Base-by-base conservation (phyloP, 2,329 filamentous ascomycete species). In the Aspergillus glaucus region DNA sequence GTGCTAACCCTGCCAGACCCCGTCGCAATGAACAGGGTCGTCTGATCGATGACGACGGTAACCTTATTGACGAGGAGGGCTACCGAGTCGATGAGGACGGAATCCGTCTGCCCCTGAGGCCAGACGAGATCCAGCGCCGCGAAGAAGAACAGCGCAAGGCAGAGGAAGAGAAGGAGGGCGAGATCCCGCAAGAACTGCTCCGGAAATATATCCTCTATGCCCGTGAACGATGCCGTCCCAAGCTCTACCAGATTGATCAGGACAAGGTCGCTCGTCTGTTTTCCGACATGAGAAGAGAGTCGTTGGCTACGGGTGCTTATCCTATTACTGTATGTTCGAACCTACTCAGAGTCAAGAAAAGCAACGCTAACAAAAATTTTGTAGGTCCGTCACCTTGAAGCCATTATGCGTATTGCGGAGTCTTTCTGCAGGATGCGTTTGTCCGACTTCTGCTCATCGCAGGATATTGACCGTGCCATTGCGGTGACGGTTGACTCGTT, bases 171-270 rank as follows among this genome's bases (percentile, higher is more conserved):
- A 75, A 78, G 51, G 74, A 78, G 54, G 85, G 85, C 46, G 86
- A 93, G 54, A 94, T 98, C 47, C 83, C 90, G 0, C 93, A 98
- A 65, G 88, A 93, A 59, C 75, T 98, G 42, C 75, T 98, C 56
- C 79, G 93, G 56, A 98, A 98, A 72, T 98, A 97, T 69, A 98
- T 98, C 58, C 78, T 97, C 15, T 98, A 96, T 63, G 90, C 93
- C 0, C 81, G 92, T 28, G 90, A 96, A 68, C 87, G 86, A 61
- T 94, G 88, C 69, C 81, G 80, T 47, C 93, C 93, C 7, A 97
- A 95, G 73, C 79, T 98, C 7, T 95, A 96, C 67, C 88, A 97
- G 66, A 95, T 98, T 70, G 93, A 98, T 59, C 88, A 96, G 67
- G 93, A 97, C 73, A 98, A 98, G 75, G 82, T 98, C 28, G 88